Evolutionary conservation across 257 asterid genomes (phyloP).

Genomic region (Nicotiana obtusifolia): DNA sequence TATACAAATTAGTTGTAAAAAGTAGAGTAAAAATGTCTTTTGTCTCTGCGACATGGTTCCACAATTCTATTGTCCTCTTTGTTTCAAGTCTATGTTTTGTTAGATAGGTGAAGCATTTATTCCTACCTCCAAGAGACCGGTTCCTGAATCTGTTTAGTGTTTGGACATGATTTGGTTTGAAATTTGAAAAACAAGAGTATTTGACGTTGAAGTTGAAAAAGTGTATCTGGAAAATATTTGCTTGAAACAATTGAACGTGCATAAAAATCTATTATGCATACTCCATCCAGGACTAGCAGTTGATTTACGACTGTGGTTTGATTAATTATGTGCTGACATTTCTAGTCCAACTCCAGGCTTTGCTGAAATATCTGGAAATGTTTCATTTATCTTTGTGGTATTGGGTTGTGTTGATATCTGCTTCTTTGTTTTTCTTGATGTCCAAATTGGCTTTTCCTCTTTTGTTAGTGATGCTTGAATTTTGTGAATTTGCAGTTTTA

Average conservation of each 20-base stretch:
- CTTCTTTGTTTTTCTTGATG: neutral
- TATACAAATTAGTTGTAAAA: neutral
- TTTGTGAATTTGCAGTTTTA: constrained; percentile 55
- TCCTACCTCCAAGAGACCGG: neutral
- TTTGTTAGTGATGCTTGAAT: constrained; percentile 14
- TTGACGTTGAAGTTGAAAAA: no score
- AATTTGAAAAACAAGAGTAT: no score
- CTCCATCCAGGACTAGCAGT: neutral
- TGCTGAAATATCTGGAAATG: neutral
- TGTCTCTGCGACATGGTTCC: neutral
- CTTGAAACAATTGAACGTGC: neutral
- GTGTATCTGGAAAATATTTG: neutral
- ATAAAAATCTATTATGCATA: neutral
- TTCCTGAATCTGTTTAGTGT: neutral
- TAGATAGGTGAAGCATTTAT: neutral
- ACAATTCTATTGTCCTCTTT: neutral
- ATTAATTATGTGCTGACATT: neutral
- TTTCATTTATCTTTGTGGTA: neutral
- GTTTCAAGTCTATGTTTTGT: neutral
- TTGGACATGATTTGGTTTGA: no score
- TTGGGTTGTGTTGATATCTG: neutral
- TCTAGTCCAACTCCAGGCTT: neutral
- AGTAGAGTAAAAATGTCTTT: neutral
- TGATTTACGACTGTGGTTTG: neutral
- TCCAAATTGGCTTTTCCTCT: constrained; percentile 1